Conservation (phyloP, 1,284 basidiomycete species). For the Leccinum subrobustum region DNA sequence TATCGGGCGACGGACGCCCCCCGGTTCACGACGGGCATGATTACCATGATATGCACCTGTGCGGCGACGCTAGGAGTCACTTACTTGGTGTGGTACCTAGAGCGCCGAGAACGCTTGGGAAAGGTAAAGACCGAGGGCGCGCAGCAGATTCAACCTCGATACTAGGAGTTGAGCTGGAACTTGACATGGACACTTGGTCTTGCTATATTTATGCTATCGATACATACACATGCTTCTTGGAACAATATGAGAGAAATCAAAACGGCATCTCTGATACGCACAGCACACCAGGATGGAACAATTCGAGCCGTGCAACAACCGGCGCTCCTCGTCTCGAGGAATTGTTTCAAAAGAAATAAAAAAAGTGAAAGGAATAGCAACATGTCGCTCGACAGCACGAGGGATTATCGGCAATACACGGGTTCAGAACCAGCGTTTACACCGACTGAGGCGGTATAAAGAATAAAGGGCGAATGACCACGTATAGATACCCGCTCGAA, state of each 20-base stretch:
- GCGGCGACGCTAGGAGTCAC: slow-evolving; percentile 56
- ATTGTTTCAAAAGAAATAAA: neutral
- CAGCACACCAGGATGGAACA: slow-evolving; percentile 16
- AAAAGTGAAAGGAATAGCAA: slow-evolving; percentile 4
- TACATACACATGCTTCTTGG: slow-evolving; percentile 21
- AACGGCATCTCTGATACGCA: neutral
- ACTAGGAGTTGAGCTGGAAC: neutral
- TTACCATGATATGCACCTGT: slow-evolving; percentile 61
- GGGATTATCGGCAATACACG: slow-evolving; percentile 10
- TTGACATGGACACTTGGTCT: neutral
- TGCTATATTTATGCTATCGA: slow-evolving; percentile 16
- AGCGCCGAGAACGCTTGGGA: slow-evolving; percentile 42
- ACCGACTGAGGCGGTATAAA: slow-evolving; percentile 1
- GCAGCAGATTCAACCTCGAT: neutral
- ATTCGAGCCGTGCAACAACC: neutral
- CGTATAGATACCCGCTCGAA: neutral
- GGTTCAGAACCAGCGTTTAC: slow-evolving; percentile 6
- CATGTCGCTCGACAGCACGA: slow-evolving; percentile 17
- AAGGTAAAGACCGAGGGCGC: neutral
- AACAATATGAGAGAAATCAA: neutral
- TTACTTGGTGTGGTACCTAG: slow-evolving; percentile 55
- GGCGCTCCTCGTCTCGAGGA: neutral
- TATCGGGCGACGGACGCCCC: slow-evolving; percentile 69
- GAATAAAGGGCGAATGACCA: slow-evolving; percentile 10
- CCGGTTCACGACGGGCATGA: slow-evolving; percentile 61